Evolutionary conservation across 116 monocot genomes (phyloP).

Genomic region (Thalassia testudinum): DNA sequence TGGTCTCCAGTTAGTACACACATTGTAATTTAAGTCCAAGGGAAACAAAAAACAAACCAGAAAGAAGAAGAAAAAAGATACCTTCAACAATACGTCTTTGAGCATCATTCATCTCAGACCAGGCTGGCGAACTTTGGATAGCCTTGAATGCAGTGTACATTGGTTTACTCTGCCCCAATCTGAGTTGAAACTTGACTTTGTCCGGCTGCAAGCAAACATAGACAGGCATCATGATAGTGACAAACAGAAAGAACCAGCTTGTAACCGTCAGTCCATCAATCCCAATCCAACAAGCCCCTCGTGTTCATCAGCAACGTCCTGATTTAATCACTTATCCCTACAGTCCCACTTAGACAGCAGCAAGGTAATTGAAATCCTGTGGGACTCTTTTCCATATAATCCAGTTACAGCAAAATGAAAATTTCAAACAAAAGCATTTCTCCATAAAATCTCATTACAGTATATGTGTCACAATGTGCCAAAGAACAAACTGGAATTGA

Average conservation of each 20-base stretch:
- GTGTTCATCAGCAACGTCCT: too few relatives aligned
- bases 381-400: too few relatives aligned
- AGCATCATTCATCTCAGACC: slow-evolving; percentile 50
- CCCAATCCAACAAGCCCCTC: too few relatives aligned
- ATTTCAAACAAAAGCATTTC: not conserved
- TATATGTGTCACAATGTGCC: not conserved
- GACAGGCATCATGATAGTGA: too few relatives aligned
- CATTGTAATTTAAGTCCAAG: too few relatives aligned
- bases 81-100: slow-evolving; percentile 81
- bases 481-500: not conserved
- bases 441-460: too few relatives aligned
- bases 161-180: slow-evolving; percentile 91
- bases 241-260: too few relatives aligned
- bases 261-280: too few relatives aligned
- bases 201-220: slow-evolving; percentile 49
- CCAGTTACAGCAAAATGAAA: not conserved
- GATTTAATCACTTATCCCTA: too few relatives aligned
- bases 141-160: slow-evolving; percentile 84
- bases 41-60: slow-evolving; percentile 4
- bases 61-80: slow-evolving; percentile 11
- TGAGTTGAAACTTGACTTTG: slow-evolving; percentile 88
- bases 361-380: too few relatives aligned
- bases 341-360: too few relatives aligned
- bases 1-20: too few relatives aligned
- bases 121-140: slow-evolving; percentile 56